Conservation (phyloP, 2,329 filamentous ascomycete species). For the Gaeumannomyces tritici region DNA sequence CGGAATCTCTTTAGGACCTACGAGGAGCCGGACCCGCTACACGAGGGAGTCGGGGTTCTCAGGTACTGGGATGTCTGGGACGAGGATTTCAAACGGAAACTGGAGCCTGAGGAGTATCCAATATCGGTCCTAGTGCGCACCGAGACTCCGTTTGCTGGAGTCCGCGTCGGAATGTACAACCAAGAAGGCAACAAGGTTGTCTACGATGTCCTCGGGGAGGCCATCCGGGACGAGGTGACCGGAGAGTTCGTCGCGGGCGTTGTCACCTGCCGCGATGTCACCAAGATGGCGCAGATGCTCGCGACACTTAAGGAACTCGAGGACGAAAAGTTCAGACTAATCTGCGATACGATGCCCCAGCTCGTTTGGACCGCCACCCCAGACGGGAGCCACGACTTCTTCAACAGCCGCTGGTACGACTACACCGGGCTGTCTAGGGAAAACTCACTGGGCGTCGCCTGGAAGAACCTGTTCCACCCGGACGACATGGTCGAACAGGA, state of each 20-base stretch:
- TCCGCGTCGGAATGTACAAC: conserved; percentile 55
- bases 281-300: conserved; percentile 59
- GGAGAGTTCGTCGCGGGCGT: conserved; percentile 67
- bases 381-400: conserved; percentile 62
- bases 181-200: conserved; percentile 40
- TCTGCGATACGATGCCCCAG: conserved; percentile 65
- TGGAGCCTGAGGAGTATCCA: conserved; percentile 54
- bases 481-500: conserved; percentile 54
- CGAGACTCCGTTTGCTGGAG: conserved; percentile 46
- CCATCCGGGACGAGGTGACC: conserved; percentile 54
- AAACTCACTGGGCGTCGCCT: conserved; percentile 51
- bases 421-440: conserved; percentile 61
- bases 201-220: conserved; percentile 59
- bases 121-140: conserved; percentile 55
- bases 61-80: conserved; percentile 52
- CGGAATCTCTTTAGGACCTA: conserved; percentile 37
- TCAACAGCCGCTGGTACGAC: conserved; percentile 68
- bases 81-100: conserved; percentile 51
- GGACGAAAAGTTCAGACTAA: conserved; percentile 64
- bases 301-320: conserved; percentile 60
- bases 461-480: conserved; percentile 57
- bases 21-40: conserved; percentile 26
- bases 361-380: conserved; percentile 66
- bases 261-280: conserved; percentile 64
- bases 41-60: conserved; percentile 47